These are phyloP conservation scores for Nakazawaea populi DNA, from an alignment of 805 yeast genomes.

Conservation along the genomic window DNA sequence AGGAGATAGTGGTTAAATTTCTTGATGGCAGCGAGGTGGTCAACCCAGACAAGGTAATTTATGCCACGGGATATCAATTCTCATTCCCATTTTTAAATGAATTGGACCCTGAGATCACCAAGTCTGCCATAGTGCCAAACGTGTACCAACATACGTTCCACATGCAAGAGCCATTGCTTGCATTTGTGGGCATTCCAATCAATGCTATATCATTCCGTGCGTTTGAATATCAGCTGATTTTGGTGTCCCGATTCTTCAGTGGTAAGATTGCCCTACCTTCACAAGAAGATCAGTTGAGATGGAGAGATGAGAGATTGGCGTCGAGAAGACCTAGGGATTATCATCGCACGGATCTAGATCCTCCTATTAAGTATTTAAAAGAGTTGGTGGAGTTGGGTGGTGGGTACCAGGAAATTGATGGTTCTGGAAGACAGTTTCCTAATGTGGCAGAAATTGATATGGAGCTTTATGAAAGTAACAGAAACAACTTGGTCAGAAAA, in stretches of 20 bases:
- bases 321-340: conserved; percentile 22
- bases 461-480: not conserved
- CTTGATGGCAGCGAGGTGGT: conserved; percentile 16
- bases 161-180: conserved; percentile 26
- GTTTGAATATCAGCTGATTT: conserved; percentile 35
- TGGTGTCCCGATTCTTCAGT: conserved; percentile 26
- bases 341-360: conserved; percentile 30
- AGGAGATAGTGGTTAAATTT: conserved; percentile 16
- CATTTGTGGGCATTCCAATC: conserved; percentile 30
- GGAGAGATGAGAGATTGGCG: conserved; percentile 24
- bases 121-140: conserved; percentile 23
- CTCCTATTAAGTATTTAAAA: conserved; percentile 23
- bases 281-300: conserved; percentile 21
- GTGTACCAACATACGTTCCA: conserved; percentile 29
- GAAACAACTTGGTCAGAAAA: not conserved
- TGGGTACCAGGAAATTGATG: conserved; percentile 9
- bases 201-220: conserved; percentile 34
- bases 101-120: conserved; percentile 18
- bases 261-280: conserved; percentile 27
- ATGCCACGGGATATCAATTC: conserved; percentile 23
- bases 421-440: conserved; percentile 6
- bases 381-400: conserved; percentile 24
- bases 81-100: conserved; percentile 20
- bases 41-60: conserved; percentile 18
- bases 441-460: conserved; percentile 1